Evolutionary conservation across 495 filamentous ascomycete species (phyloP).

Genomic region (Xylaria bambusicola): DNA sequence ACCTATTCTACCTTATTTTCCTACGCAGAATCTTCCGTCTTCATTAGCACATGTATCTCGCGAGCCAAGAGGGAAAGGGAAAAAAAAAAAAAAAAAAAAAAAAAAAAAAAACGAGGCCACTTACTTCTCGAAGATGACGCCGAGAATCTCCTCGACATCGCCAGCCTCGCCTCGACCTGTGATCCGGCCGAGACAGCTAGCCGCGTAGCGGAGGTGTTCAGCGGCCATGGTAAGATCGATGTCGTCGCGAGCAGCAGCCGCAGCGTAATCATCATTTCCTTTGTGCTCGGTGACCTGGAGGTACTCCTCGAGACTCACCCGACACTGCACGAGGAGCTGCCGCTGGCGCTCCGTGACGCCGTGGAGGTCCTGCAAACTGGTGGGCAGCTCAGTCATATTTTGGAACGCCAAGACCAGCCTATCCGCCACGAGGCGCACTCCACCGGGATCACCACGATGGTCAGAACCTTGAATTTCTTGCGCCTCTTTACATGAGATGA

Average conservation of each 20-base stretch:
- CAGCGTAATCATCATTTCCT: constrained; percentile 36
- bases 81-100: too few species aligned
- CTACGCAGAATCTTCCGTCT: constrained; percentile 41
- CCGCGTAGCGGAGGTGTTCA: constrained; percentile 82
- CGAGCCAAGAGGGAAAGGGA: neutral
- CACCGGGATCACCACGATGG: constrained; percentile 59
- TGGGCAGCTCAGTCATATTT: constrained; percentile 65
- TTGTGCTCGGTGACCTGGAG: constrained; percentile 45
- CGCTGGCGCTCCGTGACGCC: constrained; percentile 90
- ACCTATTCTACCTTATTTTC: constrained; percentile 40
- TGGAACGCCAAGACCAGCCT: constrained; percentile 68
- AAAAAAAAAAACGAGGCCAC: too few species aligned
- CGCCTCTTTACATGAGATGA: constrained; percentile 35
- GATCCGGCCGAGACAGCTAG: constrained; percentile 76
- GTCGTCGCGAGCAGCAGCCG: constrained; percentile 53
- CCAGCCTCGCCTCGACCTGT: constrained; percentile 84
- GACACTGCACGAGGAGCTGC: constrained; percentile 73
- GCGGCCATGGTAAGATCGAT: constrained; percentile 87
- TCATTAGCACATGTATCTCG: constrained; percentile 22
- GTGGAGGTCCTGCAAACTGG: constrained; percentile 73
- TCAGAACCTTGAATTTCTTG: constrained; percentile 36
- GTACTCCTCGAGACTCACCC: constrained; percentile 69
- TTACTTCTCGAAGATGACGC: constrained; percentile 97
- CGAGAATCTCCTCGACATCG: constrained; percentile 95
- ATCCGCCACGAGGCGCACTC: constrained; percentile 68